A percentile compares a stretch with the other conserved stretches of the same genome.
Conservation (phyloP, 2,329 filamentous ascomycete species). For the Chaetothyriales sp. region DNA sequence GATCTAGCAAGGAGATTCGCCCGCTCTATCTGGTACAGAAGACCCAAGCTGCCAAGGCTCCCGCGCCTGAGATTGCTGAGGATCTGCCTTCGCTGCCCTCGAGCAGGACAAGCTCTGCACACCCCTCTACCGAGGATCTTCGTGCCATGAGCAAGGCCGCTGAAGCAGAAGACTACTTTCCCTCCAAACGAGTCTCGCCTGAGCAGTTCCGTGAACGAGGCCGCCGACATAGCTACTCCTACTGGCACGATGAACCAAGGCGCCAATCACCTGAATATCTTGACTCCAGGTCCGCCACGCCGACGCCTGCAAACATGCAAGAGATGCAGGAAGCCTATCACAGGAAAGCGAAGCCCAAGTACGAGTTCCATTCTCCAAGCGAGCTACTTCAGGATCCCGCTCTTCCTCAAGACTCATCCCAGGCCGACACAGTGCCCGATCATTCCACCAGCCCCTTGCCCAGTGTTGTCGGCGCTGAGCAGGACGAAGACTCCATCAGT, state of each 20-base stretch:
- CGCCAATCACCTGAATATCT: slow-evolving; percentile 32
- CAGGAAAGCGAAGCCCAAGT: slow-evolving; percentile 28
- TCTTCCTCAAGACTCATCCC: slow-evolving; percentile 20
- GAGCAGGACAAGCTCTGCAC: slow-evolving; percentile 36
- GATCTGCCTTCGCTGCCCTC: slow-evolving; percentile 38
- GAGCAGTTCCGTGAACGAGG: slow-evolving; percentile 15
- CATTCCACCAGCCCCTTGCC: slow-evolving; percentile 12
- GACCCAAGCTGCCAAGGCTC: slow-evolving; percentile 31
- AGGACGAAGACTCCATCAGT: slow-evolving; percentile 17
- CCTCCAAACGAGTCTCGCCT: slow-evolving; percentile 7
- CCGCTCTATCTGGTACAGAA: slow-evolving; percentile 72
- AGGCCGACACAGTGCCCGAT: slow-evolving; percentile 19
- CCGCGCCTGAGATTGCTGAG: slow-evolving; percentile 27
- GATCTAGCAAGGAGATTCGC: slow-evolving; percentile 52
- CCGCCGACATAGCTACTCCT: slow-evolving; percentile 19
- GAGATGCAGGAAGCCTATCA: slow-evolving; percentile 7
- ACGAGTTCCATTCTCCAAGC: slow-evolving; percentile 35
- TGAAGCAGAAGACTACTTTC: slow-evolving; percentile 13
- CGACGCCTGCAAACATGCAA: slow-evolving; percentile 45
- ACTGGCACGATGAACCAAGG: slow-evolving; percentile 9
- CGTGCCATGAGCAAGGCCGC: slow-evolving; percentile 23
- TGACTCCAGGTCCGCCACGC: slow-evolving; percentile 54
- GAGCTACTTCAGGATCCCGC: slow-evolving; percentile 30
- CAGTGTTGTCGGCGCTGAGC: slow-evolving; percentile 14
- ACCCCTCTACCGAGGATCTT: slow-evolving; percentile 33